Evolutionary conservation across 2,329 filamentous ascomycete species (phyloP).

Genomic region (Madurella mycetomatis): DNA sequence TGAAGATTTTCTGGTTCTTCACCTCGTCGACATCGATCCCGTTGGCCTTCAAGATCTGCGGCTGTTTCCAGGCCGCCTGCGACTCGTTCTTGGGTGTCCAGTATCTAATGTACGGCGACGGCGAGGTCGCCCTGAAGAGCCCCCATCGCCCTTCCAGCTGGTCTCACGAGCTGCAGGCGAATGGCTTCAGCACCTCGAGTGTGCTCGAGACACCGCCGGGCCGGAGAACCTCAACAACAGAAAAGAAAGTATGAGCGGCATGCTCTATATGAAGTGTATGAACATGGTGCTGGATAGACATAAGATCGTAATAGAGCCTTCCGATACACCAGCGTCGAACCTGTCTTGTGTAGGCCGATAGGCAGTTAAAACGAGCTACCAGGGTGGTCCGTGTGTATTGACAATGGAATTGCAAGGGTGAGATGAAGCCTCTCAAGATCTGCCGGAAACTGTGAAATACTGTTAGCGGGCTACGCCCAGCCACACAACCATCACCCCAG

Average conservation of each 20-base stretch:
- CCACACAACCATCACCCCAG: constrained; percentile 2
- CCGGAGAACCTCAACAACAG: constrained; percentile 18
- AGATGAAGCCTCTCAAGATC: constrained; percentile 9
- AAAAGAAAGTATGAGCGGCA: constrained; percentile 12
- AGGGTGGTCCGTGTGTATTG: not conserved
- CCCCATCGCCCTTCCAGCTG: constrained; percentile 8
- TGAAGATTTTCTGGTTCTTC: constrained; percentile 88
- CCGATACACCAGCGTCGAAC: not conserved
- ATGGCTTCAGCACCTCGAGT: constrained; percentile 16
- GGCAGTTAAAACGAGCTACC: not conserved
- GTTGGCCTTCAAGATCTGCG: constrained; percentile 75
- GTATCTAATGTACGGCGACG: constrained; percentile 65
- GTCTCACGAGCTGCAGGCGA: constrained; percentile 13
- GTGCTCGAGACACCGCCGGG: constrained; percentile 10
- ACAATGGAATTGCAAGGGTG: constrained; percentile 15
- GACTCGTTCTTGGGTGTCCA: constrained; percentile 71
- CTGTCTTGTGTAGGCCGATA: constrained; percentile 7
- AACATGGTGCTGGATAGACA: constrained; percentile 6
- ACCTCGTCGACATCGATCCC: constrained; percentile 66
- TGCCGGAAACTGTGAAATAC: constrained; percentile 23
- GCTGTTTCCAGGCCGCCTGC: constrained; percentile 74
- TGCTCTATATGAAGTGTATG: constrained; percentile 13
- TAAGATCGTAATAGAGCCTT: constrained; percentile 7
- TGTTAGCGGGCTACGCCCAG: constrained; percentile 26
- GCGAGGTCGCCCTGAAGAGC: constrained; percentile 37